Evolutionary conservation across 352 stramenopile species (phyloP).

Genomic region (Globisporangium perplexum): DNA sequence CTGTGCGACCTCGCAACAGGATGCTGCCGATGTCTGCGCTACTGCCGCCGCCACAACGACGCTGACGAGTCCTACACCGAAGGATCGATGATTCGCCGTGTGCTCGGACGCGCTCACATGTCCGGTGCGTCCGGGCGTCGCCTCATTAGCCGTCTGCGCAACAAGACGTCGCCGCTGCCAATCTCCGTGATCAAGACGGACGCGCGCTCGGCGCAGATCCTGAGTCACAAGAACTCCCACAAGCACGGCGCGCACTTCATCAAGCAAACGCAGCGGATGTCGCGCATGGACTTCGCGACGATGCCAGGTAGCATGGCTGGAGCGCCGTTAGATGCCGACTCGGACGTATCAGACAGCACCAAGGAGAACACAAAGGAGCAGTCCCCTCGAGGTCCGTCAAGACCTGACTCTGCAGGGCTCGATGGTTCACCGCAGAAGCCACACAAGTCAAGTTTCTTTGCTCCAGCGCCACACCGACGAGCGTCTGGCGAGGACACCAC

Average conservation of each 20-base stretch:
- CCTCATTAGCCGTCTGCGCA: constrained; percentile 8
- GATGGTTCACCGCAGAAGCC: neutral
- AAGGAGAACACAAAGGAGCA: neutral
- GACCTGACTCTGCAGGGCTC: neutral
- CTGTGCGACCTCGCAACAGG: constrained; percentile 13
- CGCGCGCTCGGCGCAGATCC: constrained; percentile 46
- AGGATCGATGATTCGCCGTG: constrained; percentile 13
- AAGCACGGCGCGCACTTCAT: constrained; percentile 66
- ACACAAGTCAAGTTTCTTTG: constrained; percentile 1
- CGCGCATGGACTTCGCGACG: constrained; percentile 29
- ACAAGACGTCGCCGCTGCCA: constrained; percentile 42
- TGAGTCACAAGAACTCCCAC: constrained; percentile 70
- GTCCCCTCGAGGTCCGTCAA: neutral
- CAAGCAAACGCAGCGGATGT: constrained; percentile 60
- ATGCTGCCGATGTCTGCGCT: constrained; percentile 18
- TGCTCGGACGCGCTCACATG: constrained; percentile 9
- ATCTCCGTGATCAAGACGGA: constrained; percentile 70
- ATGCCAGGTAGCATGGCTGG: neutral
- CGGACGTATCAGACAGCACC: neutral
- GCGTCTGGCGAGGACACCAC: constrained; percentile 1
- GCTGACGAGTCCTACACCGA: constrained; percentile 3
- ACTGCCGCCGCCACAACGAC: neutral
- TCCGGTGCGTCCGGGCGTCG: constrained; percentile 11
- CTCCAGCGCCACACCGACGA: neutral
- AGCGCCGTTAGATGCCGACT: neutral